Evolutionary conservation across 129 eudicot genomes (phyloP).

Genomic region (Flaveria sonorensis): DNA sequence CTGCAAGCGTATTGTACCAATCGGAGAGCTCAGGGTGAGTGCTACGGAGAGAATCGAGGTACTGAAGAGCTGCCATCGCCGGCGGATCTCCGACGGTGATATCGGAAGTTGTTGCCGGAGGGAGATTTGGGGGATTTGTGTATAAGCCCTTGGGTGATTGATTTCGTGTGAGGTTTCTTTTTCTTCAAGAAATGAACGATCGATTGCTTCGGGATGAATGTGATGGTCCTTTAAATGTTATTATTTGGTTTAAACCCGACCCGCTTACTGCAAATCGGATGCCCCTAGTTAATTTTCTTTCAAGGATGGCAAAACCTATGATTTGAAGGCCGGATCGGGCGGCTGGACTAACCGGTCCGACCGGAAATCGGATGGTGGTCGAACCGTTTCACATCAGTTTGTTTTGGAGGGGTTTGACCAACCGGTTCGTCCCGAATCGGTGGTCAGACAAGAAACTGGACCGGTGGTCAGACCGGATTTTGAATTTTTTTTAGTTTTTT

Average conservation of each 20-base stretch:
- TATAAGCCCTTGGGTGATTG: slow-evolving; percentile 30
- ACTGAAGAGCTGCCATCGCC: slow-evolving; percentile 78
- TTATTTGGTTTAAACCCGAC: slow-evolving; percentile 30
- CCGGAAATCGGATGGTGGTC: too few relatives aligned
- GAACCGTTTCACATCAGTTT: too few relatives aligned
- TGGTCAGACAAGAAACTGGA: too few relatives aligned
- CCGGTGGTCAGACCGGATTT: too few relatives aligned
- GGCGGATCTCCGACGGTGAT: slow-evolving; percentile 38
- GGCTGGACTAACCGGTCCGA: too few relatives aligned
- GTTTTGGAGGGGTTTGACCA: too few relatives aligned
- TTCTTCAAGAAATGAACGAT: slow-evolving; percentile 32
- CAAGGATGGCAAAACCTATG: too few relatives aligned
- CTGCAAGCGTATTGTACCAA: slow-evolving; percentile 76
- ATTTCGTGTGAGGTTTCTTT: slow-evolving; percentile 28
- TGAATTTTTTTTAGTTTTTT: too few relatives aligned
- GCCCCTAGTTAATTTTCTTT: not conserved
- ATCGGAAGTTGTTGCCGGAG: slow-evolving; percentile 11
- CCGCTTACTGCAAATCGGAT: not conserved
- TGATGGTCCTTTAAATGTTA: not conserved
- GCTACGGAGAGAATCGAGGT: slow-evolving; percentile 63
- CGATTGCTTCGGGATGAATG: slow-evolving; percentile 27
- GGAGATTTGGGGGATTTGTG: slow-evolving; percentile 13
- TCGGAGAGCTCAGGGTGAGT: slow-evolving; percentile 81
- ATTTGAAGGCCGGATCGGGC: too few relatives aligned
- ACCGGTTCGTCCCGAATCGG: too few relatives aligned